phyloP scores from a whole-genome alignment of 768 basidiomycete genomes.

The Mycena galericulata region DNA sequence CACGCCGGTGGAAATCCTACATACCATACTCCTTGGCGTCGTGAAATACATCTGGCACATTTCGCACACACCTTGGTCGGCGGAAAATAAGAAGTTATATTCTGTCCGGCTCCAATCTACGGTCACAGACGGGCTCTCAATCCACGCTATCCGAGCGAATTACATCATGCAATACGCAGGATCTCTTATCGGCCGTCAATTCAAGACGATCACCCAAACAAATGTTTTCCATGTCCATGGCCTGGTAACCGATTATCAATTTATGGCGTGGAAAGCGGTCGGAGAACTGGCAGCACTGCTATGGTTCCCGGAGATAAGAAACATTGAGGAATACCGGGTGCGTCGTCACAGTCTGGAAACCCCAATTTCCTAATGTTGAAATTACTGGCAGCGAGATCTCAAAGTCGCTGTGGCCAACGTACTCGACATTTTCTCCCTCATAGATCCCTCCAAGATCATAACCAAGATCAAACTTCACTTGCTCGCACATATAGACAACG shows the following conservation, averaged over 20 bases:
- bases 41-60: conserved; percentile 47
- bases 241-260: conserved; percentile 33
- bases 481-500: background rate
- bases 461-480: background rate
- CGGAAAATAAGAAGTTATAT: conserved; percentile 30
- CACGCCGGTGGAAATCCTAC: conserved; percentile 42
- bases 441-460: background rate
- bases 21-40: conserved; percentile 42
- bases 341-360: background rate
- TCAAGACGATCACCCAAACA: conserved; percentile 43
- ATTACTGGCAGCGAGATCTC: background rate
- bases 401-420: background rate
- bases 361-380: background rate
- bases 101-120: conserved; percentile 36
- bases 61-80: conserved; percentile 31
- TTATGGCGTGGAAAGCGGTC: conserved; percentile 38
- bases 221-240: conserved; percentile 41
- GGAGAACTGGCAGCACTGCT: conserved; percentile 38
- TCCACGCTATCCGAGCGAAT: conserved; percentile 38
- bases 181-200: conserved; percentile 43
- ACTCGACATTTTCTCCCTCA: background rate
- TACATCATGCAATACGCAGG: conserved; percentile 45
- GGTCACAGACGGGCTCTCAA: conserved; percentile 35
- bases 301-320: conserved; percentile 43
- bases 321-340: conserved; percentile 40